These are phyloP conservation scores for Oryza rufipogon DNA, from an alignment of 176 grass and related monocot genomes.

Conservation along the genomic window DNA sequence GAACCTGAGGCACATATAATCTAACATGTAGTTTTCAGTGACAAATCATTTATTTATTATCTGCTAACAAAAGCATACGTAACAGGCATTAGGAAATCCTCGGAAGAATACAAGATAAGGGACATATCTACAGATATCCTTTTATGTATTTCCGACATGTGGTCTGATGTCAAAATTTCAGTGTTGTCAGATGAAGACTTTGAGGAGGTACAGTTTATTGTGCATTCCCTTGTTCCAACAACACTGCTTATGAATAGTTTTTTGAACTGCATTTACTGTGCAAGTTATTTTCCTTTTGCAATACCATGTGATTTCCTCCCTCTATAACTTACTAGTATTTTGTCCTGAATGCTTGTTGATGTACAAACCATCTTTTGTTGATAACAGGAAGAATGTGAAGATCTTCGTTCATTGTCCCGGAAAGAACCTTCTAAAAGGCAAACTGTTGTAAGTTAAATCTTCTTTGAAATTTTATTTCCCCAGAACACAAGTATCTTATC, in stretches of 20 bases:
- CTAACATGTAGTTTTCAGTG: neutral
- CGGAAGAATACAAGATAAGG: conserved; percentile 69
- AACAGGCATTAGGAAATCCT: conserved; percentile 65
- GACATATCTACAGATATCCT: conserved; percentile 54
- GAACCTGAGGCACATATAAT: conserved; percentile 1
- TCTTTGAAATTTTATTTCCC: neutral
- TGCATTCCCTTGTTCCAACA: conserved; percentile 7
- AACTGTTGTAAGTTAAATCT: conserved; percentile 78
- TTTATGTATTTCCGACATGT: conserved; percentile 58
- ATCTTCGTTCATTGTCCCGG: conserved; percentile 62
- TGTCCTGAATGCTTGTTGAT: conserved; percentile 31
- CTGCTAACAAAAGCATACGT: conserved; percentile 29
- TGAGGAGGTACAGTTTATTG: conserved; percentile 64
- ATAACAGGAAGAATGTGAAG: conserved; percentile 78
- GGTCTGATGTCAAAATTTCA: conserved; percentile 66
- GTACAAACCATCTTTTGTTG: conserved; percentile 31
- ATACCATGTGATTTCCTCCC: conserved; percentile 10
- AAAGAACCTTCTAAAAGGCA: conserved; percentile 64
- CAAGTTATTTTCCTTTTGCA: neutral
- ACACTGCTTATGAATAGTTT: conserved; percentile 9
- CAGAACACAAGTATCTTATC: neutral
- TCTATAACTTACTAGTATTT: conserved; percentile 12
- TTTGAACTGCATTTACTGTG: conserved; percentile 8
- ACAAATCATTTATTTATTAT: conserved; percentile 27
- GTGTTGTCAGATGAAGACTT: conserved; percentile 80